phyloP scores from a whole-genome alignment of 345 rosid genomes.

The Schrenkiella parvula region DNA sequence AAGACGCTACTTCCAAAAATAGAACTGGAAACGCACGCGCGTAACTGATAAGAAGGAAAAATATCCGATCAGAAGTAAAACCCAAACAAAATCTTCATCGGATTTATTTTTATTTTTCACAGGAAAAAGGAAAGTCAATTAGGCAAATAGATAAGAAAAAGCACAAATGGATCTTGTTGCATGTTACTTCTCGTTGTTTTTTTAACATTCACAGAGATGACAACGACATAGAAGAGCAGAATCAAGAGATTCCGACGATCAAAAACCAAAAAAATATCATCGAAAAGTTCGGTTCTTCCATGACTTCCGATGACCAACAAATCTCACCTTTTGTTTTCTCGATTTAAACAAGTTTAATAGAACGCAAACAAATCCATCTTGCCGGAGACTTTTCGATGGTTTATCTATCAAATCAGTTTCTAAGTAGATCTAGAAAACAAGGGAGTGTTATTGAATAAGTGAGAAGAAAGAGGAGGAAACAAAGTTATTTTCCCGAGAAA shows the following conservation, averaged over 20 bases:
- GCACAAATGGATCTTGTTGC: constrained; percentile 28
- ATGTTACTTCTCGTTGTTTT: constrained; percentile 28
- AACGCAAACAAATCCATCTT: not conserved
- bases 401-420: not conserved
- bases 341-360: constrained; percentile 5
- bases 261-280: not conserved
- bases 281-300: not conserved
- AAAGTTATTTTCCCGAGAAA: constrained; percentile 17
- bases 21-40: not conserved
- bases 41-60: not conserved
- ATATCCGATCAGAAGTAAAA: constrained; percentile 17
- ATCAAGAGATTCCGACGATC: not conserved
- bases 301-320: constrained; percentile 11
- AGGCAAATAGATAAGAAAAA: not conserved
- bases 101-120: not conserved
- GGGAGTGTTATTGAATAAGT: constrained; percentile 8
- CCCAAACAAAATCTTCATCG: constrained; percentile 15
- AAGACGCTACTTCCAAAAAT: not conserved
- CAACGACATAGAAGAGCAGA: not conserved
- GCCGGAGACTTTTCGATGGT: constrained; percentile 10
- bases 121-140: constrained; percentile 22
- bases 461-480: constrained; percentile 16
- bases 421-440: constrained; percentile 41
- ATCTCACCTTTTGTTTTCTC: constrained; percentile 43
- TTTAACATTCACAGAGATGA: not conserved